Conservation (phyloP, 345 rosid species). For the Mercurialis annua region DNA sequence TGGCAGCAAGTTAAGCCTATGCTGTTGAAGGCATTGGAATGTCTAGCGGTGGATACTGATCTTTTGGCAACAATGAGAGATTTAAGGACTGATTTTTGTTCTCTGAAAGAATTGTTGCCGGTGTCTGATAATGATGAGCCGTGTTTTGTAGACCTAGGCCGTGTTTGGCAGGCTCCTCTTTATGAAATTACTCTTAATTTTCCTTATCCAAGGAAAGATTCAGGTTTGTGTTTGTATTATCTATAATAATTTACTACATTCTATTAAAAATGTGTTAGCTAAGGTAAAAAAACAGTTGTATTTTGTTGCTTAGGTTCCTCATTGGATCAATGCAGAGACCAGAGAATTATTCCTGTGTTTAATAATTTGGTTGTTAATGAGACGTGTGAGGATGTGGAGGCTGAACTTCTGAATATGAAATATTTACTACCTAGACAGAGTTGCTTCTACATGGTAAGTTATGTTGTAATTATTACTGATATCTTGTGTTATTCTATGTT, state of each 20-base stretch:
- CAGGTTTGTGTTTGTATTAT: conserved; percentile 25
- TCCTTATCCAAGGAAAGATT: conserved; percentile 17
- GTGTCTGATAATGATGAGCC: conserved; percentile 22
- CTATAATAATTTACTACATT: not conserved
- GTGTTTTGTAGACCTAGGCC: conserved; percentile 63
- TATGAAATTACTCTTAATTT: conserved; percentile 55
- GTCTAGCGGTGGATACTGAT: conserved; percentile 38
- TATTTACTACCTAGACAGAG: conserved; percentile 61
- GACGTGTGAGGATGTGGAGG: conserved; percentile 54
- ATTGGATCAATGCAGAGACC: conserved; percentile 20
- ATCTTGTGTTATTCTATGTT: no score
- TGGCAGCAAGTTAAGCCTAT: conserved; percentile 51
- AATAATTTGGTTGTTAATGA: conserved; percentile 54
- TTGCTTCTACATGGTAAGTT: conserved; percentile 90
- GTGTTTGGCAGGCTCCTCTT: conserved; percentile 76
- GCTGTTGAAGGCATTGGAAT: conserved; percentile 48
- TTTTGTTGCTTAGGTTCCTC: conserved; percentile 29
- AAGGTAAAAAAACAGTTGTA: not conserved
- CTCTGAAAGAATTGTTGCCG: conserved; percentile 9
- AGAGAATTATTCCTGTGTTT: conserved; percentile 48
- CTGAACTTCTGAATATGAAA: conserved; percentile 45
- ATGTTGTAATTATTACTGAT: conserved; percentile 6
- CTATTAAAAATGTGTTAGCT: not conserved
- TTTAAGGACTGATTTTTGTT: conserved; percentile 32
- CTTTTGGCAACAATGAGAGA: conserved; percentile 41